Evolutionary conservation across 2,329 filamentous ascomycete species (phyloP), one percentile per base, ranked within the genome.

Genomic region (Byssochlamys sp.): DNA sequence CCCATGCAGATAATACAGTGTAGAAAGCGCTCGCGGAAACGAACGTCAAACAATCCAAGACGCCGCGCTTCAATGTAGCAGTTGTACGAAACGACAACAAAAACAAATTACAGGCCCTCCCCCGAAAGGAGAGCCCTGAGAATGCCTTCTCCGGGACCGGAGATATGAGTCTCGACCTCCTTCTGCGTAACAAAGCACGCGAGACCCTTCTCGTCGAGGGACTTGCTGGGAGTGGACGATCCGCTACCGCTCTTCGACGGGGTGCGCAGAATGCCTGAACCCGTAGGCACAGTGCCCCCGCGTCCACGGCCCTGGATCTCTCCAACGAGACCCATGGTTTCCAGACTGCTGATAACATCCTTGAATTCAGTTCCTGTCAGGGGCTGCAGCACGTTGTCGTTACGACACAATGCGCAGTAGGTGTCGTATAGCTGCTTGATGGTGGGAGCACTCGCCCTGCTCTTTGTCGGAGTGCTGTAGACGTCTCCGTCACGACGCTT

Each of bases 361-460:
- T 91, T 85, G 73, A 99, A 99, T 72, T 99, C 94, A 4, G 90
- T 94, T 67, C 84, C 88, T 1, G 90, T 94, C 2, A 99, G 82
- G 0, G 92, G 89, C 64, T 96, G 91, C 2, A 99, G 81, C 9
- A 95, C 80, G n/a, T 91, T 89, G 66, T 97, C 92, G 35, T 85
- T 84, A 58, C 85, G 92, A 74, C 94, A 99, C 14, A 96, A 80
- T 33, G 82, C 78, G 58, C 84, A 86, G 74, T 99, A 99, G 1
- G 89, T 85, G 59, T 90, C 87, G 71, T 90, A 97, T 4, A 97
- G 78, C 56, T 83, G 82, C 73, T 91, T 95, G 69, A 96, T 81
- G 0, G 88, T 95, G 1, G 92, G 91, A 0, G 89, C 89, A 5
- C 79, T 71, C 9, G 68, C 69, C 25, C 69, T 69, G 1, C 79